A percentile compares a stretch with the other conserved stretches of the same genome.
phyloP scores from a whole-genome alignment of 352 stramenopile species.

The Pythium scleroteichum region DNA sequence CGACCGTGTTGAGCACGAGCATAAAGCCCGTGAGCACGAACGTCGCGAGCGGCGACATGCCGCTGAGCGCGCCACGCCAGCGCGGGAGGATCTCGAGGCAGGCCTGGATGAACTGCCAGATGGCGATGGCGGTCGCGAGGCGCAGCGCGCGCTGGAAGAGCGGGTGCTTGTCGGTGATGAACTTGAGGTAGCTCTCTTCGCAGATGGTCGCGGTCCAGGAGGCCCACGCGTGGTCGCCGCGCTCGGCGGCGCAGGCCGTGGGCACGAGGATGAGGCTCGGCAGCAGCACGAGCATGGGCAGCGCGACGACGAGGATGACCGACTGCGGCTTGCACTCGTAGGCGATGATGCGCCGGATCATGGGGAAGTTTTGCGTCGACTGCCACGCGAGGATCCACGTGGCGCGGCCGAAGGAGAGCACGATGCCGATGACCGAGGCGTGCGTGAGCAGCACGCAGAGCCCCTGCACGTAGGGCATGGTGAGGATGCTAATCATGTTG shows the following conservation, averaged over 20 bases:
- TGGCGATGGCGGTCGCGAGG: conserved; percentile 77
- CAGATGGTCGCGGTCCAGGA: conserved; percentile 59
- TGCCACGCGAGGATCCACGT: conserved; percentile 91
- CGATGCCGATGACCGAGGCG: conserved; percentile 81
- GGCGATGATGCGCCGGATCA: conserved; percentile 84
- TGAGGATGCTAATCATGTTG: conserved; percentile 86
- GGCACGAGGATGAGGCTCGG: conserved; percentile 77
- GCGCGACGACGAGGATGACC: conserved; percentile 70
- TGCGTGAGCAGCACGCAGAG: conserved; percentile 82
- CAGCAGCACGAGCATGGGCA: conserved; percentile 76
- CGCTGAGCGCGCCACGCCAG: conserved; percentile 64
- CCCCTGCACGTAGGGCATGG: conserved; percentile 74
- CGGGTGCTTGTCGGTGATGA: conserved; percentile 77
- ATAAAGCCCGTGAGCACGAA: conserved; percentile 64
- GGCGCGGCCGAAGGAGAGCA: conserved; percentile 79
- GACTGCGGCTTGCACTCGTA: conserved; percentile 75
- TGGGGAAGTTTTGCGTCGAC: conserved; percentile 83
- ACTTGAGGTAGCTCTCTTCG: conserved; percentile 84
- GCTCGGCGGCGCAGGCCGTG: conserved; percentile 41
- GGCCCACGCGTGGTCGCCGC: conserved; percentile 2
- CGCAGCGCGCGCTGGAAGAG: conserved; percentile 84
- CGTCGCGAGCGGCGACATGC: conserved; percentile 48
- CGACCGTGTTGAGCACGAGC: conserved; percentile 59
- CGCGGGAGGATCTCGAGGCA: conserved; percentile 77
- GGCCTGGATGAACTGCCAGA: conserved; percentile 86